A percentile compares a stretch with the other conserved stretches of the same genome.
phyloP scores from a whole-genome alignment of 495 filamentous ascomycete species.

The Penicillium egyptiacum region DNA sequence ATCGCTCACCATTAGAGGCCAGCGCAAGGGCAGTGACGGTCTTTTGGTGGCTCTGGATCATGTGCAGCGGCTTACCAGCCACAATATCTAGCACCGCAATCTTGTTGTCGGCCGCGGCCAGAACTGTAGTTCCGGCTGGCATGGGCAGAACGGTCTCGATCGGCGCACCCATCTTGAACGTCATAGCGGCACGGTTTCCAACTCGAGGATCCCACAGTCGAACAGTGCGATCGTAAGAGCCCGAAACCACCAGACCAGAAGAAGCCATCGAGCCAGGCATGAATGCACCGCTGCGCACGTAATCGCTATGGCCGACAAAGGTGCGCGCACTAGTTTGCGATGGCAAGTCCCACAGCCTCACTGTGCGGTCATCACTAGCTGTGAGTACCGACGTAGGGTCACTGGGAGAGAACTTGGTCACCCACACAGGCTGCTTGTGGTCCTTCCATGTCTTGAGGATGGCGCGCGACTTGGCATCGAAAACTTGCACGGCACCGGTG shows the following conservation, averaged over 20 bases:
- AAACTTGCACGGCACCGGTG: conserved; percentile 86
- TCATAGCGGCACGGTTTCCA: conserved; percentile 69
- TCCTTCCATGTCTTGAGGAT: conserved; percentile 96
- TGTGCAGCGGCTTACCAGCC: conserved; percentile 78
- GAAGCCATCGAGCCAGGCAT: conserved; percentile 72
- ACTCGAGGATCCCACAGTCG: conserved; percentile 88
- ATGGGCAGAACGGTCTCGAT: conserved; percentile 85
- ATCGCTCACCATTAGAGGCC: conserved; percentile 74
- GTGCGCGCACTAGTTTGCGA: conserved; percentile 68
- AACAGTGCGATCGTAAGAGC: conserved; percentile 92
- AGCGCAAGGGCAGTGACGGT: conserved; percentile 81
- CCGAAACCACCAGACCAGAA: conserved; percentile 74
- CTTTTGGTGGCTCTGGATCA: conserved; percentile 95
- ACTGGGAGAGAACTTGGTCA: conserved; percentile 80
- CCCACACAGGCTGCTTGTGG: conserved; percentile 94
- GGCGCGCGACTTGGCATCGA: conserved; percentile 82
- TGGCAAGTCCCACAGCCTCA: conserved; percentile 91
- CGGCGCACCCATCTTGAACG: conserved; percentile 86
- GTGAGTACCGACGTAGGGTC: conserved; percentile 84
- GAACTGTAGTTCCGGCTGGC: conserved; percentile 78
- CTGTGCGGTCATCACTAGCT: conserved; percentile 84
- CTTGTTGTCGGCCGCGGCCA: conserved; percentile 81
- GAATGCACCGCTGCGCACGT: conserved; percentile 82
- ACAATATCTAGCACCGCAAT: conserved; percentile 94
- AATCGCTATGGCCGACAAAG: conserved; percentile 89